These are phyloP conservation scores for Acmispon strigosus DNA, from an alignment of 306 rosid species.

Conservation along the genomic window DNA sequence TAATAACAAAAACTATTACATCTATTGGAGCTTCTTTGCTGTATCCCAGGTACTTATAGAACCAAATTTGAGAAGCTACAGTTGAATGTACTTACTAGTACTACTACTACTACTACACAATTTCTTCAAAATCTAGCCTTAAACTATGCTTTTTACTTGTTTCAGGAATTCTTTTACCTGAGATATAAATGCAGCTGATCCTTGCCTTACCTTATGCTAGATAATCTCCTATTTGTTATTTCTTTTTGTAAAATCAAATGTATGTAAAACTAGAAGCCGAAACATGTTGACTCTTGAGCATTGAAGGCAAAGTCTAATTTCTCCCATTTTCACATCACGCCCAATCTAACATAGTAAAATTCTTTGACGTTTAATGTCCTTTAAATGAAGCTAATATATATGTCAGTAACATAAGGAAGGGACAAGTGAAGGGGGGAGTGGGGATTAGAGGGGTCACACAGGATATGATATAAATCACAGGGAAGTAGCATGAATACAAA, in stretches of 20 bases:
- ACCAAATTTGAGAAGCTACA: background rate
- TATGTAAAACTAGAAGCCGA: background rate
- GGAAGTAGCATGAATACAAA: background rate
- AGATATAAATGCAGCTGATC: background rate
- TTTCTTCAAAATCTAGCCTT: constrained; percentile 1
- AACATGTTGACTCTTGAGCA: background rate
- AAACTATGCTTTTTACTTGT: background rate
- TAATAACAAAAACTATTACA: background rate
- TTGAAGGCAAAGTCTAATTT: background rate
- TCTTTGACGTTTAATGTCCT: background rate
- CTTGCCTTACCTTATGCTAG: background rate
- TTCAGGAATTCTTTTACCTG: background rate
- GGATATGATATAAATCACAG: background rate
- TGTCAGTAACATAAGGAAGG: background rate
- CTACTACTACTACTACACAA: too few species aligned
- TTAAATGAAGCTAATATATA: background rate
- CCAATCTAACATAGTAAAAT: background rate
- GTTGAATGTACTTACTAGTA: background rate
- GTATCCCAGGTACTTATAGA: background rate
- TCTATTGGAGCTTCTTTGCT: background rate
- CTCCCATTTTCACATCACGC: background rate
- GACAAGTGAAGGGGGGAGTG: background rate
- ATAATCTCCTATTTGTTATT: background rate
- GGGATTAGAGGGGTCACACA: background rate
- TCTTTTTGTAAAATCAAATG: background rate